These are phyloP conservation scores for Fonsecaea multimorphosa DNA, from an alignment of 2,329 filamentous ascomycete species.

Conservation along the genomic window DNA sequence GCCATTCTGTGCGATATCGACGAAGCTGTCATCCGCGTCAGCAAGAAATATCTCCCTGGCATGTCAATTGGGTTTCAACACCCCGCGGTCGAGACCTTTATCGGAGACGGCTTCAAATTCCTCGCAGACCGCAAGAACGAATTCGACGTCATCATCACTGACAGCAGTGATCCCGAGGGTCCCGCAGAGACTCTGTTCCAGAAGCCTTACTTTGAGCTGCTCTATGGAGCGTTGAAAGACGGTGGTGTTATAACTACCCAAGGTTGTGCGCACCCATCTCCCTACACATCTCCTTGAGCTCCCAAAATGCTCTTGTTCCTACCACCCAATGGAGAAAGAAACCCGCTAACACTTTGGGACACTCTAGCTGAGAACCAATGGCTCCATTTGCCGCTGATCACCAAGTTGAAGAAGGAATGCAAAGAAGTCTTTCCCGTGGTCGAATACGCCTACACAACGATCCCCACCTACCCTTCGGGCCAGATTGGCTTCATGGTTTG, in stretches of 20 bases:
- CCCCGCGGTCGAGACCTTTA: slow-evolving; percentile 88
- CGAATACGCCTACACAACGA: slow-evolving; percentile 98
- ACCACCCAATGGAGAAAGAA: neutral
- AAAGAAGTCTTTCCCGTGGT: slow-evolving; percentile 95
- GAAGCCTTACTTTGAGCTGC: slow-evolving; percentile 97
- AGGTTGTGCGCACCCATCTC: slow-evolving; percentile 93
- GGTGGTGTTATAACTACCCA: slow-evolving; percentile 99
- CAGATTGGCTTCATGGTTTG: slow-evolving; percentile 99
- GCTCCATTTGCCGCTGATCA: slow-evolving; percentile 94
- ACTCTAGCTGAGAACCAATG: slow-evolving; percentile 93
- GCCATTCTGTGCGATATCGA: slow-evolving; percentile 98
- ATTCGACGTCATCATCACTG: slow-evolving; percentile 99
- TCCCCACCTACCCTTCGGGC: slow-evolving; percentile 97
- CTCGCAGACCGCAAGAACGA: slow-evolving; percentile 93
- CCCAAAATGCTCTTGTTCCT: slow-evolving; percentile 18
- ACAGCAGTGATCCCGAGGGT: slow-evolving; percentile 96
- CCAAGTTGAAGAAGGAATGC: slow-evolving; percentile 95
- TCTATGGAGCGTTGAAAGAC: slow-evolving; percentile 85
- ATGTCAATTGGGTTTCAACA: slow-evolving; percentile 95
- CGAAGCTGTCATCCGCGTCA: slow-evolving; percentile 97
- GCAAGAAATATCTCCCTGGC: slow-evolving; percentile 94
- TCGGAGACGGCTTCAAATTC: slow-evolving; percentile 99
- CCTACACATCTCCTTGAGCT: slow-evolving; percentile 26
- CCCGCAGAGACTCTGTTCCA: slow-evolving; percentile 96
- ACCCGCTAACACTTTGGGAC: slow-evolving; percentile 33